A percentile compares a stretch with the other conserved stretches of the same genome.
Conservation (phyloP, 192 early-diverging fungal genomes). For the Dimargaris xerosporica region DNA sequence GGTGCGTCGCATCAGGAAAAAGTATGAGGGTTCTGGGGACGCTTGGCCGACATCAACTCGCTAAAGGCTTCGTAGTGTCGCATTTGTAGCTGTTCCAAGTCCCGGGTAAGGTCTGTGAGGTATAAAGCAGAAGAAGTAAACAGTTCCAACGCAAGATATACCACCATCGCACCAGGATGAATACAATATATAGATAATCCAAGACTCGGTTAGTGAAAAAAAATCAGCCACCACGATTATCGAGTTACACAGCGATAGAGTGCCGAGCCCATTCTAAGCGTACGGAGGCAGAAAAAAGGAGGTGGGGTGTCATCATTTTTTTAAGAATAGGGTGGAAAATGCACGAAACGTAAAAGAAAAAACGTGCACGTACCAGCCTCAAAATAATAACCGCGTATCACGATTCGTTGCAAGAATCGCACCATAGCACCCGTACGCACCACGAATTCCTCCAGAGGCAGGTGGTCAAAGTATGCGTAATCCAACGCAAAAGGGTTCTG, state of each 20-base stretch:
- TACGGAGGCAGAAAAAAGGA: too few species aligned
- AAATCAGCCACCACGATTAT: too few species aligned
- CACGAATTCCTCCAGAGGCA: conserved; percentile 46
- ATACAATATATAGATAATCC: too few species aligned
- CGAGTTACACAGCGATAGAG: too few species aligned
- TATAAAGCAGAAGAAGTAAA: too few species aligned
- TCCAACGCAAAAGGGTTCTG: conserved; percentile 52
- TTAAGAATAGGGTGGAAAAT: background rate
- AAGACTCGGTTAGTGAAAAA: too few species aligned
- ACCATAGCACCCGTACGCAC: conserved; percentile 50
- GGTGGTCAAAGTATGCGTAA: conserved; percentile 37
- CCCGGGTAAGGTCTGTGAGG: background rate
- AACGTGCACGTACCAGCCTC: conserved; percentile 13
- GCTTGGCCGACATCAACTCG: conserved; percentile 8
- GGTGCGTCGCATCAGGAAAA: background rate
- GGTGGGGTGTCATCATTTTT: background rate
- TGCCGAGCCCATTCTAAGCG: too few species aligned
- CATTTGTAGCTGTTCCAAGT: conserved; percentile 8
- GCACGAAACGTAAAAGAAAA: background rate
- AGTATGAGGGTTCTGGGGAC: background rate
- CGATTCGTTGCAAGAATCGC: conserved; percentile 45
- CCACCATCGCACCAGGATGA: too few species aligned
- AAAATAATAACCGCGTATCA: conserved; percentile 32
- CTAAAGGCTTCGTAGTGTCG: conserved; percentile 10
- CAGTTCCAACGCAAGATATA: too few species aligned